phyloP scores from a whole-genome alignment of 495 filamentous ascomycete genomes.

The Lasiosphaeris hirsuta region DNA sequence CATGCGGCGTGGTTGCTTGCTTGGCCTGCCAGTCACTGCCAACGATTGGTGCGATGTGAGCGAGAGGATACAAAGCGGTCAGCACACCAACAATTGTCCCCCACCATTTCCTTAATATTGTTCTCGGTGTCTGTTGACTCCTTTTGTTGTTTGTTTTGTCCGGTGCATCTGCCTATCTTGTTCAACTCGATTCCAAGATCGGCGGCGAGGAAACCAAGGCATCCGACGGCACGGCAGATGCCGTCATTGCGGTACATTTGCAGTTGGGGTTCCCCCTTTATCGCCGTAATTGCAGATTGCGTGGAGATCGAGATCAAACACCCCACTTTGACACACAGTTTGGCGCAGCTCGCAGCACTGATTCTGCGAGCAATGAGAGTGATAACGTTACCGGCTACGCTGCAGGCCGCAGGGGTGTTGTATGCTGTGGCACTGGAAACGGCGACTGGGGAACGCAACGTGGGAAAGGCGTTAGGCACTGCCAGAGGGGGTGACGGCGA shows the following conservation, averaged over 20 bases:
- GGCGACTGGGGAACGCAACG: too few relatives aligned
- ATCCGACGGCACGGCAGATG: conserved; percentile 1
- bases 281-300: background rate
- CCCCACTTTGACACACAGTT: too few relatives aligned
- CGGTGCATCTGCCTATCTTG: background rate
- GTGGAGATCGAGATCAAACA: too few relatives aligned
- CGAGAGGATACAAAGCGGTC: background rate
- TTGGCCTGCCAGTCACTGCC: background rate
- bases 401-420: too few relatives aligned
- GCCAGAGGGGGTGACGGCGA: too few relatives aligned
- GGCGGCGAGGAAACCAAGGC: conserved; percentile 3
- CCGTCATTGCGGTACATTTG: background rate
- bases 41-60: background rate
- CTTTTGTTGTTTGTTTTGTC: background rate
- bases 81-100: conserved; percentile 9
- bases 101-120: conserved; percentile 14
- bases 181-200: background rate
- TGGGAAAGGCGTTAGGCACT: too few relatives aligned
- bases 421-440: too few relatives aligned
- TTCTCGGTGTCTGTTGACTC: conserved; percentile 12
- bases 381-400: too few relatives aligned
- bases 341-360: too few relatives aligned
- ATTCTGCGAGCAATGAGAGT: too few relatives aligned
- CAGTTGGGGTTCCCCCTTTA: background rate
- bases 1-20: background rate